phyloP scores from a whole-genome alignment of 495 filamentous ascomycete species.

The Aspergillus diversus region DNA sequence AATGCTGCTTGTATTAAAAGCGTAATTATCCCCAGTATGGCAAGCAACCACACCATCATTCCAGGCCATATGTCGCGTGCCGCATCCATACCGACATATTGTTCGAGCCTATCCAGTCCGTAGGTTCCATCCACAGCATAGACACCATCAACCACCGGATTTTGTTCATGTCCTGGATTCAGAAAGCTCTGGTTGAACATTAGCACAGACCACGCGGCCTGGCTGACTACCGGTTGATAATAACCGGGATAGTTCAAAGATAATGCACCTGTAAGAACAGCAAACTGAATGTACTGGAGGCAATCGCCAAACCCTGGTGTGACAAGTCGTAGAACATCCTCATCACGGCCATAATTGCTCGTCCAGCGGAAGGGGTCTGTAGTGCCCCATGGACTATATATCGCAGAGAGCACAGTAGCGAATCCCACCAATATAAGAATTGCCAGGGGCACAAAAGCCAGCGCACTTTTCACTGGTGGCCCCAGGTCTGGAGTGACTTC shows the following conservation, averaged over 20 bases:
- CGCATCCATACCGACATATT: conserved; percentile 79
- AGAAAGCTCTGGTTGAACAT: conserved; percentile 95
- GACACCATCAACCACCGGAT: conserved; percentile 78
- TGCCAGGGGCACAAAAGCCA: conserved; percentile 79
- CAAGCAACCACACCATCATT: conserved; percentile 83
- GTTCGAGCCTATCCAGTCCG: conserved; percentile 76
- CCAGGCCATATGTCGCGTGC: conserved; percentile 89
- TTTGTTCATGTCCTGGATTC: conserved; percentile 61
- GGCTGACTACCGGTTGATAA: conserved; percentile 88
- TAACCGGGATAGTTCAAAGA: conserved; percentile 91
- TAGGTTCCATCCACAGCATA: conserved; percentile 73
- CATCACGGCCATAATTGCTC: conserved; percentile 93
- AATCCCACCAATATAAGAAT: conserved; percentile 79
- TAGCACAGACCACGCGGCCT: conserved; percentile 81
- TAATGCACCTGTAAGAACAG: conserved; percentile 83
- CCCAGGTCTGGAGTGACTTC: conserved; percentile 82
- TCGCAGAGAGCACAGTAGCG: conserved; percentile 79
- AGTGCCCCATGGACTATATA: conserved; percentile 93
- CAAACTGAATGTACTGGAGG: conserved; percentile 94
- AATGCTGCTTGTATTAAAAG: conserved; percentile 80
- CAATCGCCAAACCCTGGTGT: conserved; percentile 97
- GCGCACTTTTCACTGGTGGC: conserved; percentile 58
- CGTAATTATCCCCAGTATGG: conserved; percentile 69
- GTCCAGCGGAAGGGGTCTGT: conserved; percentile 89
- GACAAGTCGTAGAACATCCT: conserved; percentile 87